These are phyloP conservation scores for Galeopsis tetrahit DNA, from an alignment of 257 asterid genomes.

Conservation along the genomic window DNA sequence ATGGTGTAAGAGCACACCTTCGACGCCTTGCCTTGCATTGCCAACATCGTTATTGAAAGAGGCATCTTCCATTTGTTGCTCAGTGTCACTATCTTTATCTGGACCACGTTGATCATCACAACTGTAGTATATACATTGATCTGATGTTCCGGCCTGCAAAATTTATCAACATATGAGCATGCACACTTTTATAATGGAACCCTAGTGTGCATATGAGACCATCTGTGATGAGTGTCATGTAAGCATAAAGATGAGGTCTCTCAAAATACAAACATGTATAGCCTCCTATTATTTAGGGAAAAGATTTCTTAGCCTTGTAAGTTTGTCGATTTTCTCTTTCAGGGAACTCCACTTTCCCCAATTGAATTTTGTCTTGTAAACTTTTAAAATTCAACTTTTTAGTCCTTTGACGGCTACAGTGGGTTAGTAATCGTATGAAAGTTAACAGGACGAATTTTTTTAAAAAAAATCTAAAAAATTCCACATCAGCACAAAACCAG, in stretches of 20 bases:
- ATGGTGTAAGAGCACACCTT: conserved; percentile 50
- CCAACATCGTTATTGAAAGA: conserved; percentile 34
- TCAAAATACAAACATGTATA: neutral
- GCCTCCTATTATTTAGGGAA: no score
- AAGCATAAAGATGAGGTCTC: neutral
- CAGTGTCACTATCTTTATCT: conserved; percentile 47
- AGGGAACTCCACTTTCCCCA: no score
- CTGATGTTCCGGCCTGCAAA: conserved; percentile 64
- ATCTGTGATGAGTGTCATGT: neutral
- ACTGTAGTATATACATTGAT: conserved; percentile 66
- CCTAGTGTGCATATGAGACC: neutral
- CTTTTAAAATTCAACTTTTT: no score
- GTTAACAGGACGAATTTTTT: no score
- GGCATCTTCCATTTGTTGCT: conserved; percentile 44
- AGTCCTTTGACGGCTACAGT: no score
- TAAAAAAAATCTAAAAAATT: no score
- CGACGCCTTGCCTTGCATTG: conserved; percentile 41
- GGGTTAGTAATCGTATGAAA: no score
- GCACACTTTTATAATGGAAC: conserved; percentile 13
- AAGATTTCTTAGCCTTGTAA: no score
- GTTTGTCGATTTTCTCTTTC: no score
- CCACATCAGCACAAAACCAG: no score
- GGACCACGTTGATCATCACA: conserved; percentile 68
- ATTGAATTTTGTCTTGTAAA: no score
- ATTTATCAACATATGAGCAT: conserved; percentile 28